phyloP scores from a whole-genome alignment of 805 yeast genomes.

The Monosporozyma yasuniensis region DNA sequence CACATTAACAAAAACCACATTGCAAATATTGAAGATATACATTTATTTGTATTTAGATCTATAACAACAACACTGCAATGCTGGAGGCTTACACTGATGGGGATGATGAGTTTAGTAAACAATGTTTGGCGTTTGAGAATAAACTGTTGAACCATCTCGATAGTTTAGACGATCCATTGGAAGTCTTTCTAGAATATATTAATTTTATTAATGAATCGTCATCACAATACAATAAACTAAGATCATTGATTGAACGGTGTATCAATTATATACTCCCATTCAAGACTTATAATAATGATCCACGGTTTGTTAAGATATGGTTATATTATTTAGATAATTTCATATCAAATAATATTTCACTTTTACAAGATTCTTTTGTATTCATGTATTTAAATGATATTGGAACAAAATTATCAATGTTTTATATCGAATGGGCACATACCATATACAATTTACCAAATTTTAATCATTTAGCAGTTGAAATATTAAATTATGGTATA shows the following conservation, averaged over 20 bases:
- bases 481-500: conserved; percentile 30
- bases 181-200: conserved; percentile 63
- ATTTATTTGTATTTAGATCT: no score
- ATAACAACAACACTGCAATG: no score
- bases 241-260: conserved; percentile 55
- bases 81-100: no score
- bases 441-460: conserved; percentile 11
- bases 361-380: conserved; percentile 61
- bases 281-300: conserved; percentile 66
- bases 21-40: no score
- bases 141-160: conserved; percentile 39
- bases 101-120: no score
- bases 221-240: conserved; percentile 39
- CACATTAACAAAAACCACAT: no score
- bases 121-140: conserved; percentile 32
- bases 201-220: conserved; percentile 58
- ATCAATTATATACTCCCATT: conserved; percentile 47
- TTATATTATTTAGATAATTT: conserved; percentile 52
- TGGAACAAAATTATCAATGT: conserved; percentile 57
- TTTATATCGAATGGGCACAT: conserved; percentile 71
- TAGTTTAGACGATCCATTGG: conserved; percentile 76
- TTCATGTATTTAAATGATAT: conserved; percentile 65
- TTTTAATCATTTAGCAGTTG: no score
- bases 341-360: conserved; percentile 40
- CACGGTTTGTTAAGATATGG: conserved; percentile 77